A percentile compares a stretch with the other conserved stretches of the same genome.
Evolutionary conservation across 495 filamentous ascomycete genomes (phyloP).

Genomic region (Apodospora peruviana): DNA sequence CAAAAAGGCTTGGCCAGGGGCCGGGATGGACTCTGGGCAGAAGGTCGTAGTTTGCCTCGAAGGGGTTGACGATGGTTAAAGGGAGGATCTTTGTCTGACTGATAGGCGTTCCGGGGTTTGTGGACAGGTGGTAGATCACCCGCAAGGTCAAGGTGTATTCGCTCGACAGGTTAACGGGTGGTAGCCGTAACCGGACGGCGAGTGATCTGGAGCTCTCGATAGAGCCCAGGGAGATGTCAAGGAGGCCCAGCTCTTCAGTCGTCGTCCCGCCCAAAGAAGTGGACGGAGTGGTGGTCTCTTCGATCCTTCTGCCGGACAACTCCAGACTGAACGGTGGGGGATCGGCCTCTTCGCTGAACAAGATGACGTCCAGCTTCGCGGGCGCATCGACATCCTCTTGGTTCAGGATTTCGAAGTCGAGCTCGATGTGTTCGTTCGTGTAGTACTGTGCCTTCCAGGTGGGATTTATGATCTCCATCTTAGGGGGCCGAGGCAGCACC

Average conservation of each 20-base stretch:
- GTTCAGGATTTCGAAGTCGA: constrained; percentile 70
- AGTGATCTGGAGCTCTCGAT: constrained; percentile 48
- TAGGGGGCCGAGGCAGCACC: constrained; percentile 85
- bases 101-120: constrained; percentile 79
- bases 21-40: constrained; percentile 68
- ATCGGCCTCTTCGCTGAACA: constrained; percentile 59
- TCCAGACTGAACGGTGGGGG: constrained; percentile 43
- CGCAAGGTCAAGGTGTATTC: constrained; percentile 67
- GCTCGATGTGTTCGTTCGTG: constrained; percentile 64
- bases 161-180: constrained; percentile 45
- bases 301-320: constrained; percentile 21
- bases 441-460: constrained; percentile 68
- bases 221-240: constrained; percentile 28
- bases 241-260: constrained; percentile 24
- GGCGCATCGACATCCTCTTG: constrained; percentile 76
- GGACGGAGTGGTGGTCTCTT: constrained; percentile 10
- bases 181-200: constrained; percentile 38
- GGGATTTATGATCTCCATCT: constrained; percentile 67
- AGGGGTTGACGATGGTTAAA: constrained; percentile 70
- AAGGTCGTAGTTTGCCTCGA: constrained; percentile 85
- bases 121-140: constrained; percentile 68
- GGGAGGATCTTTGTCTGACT: constrained; percentile 61
- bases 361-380: constrained; percentile 58
- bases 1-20: constrained; percentile 83
- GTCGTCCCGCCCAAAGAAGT: constrained; percentile 12